A percentile compares a stretch with the other conserved stretches of the same genome.
These are phyloP conservation scores for Gaeumannomyces tritici DNA, from an alignment of 2,329 filamentous ascomycete species.

Conservation along the genomic window DNA sequence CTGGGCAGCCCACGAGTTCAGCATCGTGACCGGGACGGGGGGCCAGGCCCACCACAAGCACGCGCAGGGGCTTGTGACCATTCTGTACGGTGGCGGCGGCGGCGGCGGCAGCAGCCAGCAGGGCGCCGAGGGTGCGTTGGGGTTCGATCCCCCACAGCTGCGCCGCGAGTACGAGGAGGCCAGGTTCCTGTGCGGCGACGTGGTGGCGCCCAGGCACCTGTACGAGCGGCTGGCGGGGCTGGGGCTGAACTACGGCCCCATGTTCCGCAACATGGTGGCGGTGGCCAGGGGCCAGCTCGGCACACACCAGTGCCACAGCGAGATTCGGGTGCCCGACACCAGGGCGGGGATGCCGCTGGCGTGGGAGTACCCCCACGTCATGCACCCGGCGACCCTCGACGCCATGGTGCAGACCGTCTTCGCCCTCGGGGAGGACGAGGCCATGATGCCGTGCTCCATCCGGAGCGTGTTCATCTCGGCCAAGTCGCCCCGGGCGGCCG, in stretches of 20 bases:
- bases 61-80: constrained; percentile 21
- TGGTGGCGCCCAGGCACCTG: constrained; percentile 31
- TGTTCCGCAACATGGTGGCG: background rate
- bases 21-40: constrained; percentile 35
- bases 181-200: constrained; percentile 19
- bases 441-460: constrained; percentile 40
- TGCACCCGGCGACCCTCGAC: constrained; percentile 51
- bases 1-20: constrained; percentile 20
- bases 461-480: constrained; percentile 36
- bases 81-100: constrained; percentile 15
- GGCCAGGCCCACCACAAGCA: constrained; percentile 27
- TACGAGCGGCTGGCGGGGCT: constrained; percentile 40
- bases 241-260: constrained; percentile 28
- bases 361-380: constrained; percentile 42
- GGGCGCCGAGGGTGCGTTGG: too few relatives aligned
- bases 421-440: constrained; percentile 24
- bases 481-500: constrained; percentile 19
- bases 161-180: constrained; percentile 14
- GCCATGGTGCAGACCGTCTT: constrained; percentile 45
- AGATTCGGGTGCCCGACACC: constrained; percentile 37
- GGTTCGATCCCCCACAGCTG: background rate
- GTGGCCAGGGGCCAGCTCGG: constrained; percentile 7
- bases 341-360: constrained; percentile 39
- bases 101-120: background rate
- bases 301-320: constrained; percentile 12